Conservation (phyloP, 352 stramenopile species). For the Globisporangium lucens region DNA sequence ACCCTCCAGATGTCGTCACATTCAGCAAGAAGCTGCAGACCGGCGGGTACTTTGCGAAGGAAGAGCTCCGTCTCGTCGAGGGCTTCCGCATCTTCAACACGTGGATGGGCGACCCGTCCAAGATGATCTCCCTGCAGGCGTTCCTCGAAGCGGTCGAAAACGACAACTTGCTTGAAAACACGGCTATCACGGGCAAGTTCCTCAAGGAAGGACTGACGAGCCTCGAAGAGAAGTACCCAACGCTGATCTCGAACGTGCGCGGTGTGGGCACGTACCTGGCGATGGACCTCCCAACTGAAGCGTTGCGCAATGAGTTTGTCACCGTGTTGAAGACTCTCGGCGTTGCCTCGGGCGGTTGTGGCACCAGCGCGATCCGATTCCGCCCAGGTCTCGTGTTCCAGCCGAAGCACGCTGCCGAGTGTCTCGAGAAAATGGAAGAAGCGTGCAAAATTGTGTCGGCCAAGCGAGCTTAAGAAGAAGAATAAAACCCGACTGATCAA, state of each 20-base stretch:
- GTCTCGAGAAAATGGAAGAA: slow-evolving; percentile 65
- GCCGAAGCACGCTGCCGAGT: slow-evolving; percentile 69
- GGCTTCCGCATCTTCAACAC: slow-evolving; percentile 87
- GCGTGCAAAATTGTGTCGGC: slow-evolving; percentile 35
- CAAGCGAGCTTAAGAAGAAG: slow-evolving; percentile 8
- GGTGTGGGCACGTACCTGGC: slow-evolving; percentile 79
- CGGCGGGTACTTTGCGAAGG: slow-evolving; percentile 78
- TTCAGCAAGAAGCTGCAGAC: slow-evolving; percentile 88
- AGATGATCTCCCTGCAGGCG: slow-evolving; percentile 79
- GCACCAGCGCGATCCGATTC: slow-evolving; percentile 67
- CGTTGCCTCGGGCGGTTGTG: slow-evolving; percentile 64
- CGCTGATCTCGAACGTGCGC: slow-evolving; percentile 67
- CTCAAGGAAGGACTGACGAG: slow-evolving; percentile 50
- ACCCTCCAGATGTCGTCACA: slow-evolving; percentile 77
- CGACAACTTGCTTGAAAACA: slow-evolving; percentile 68
- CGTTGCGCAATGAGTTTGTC: slow-evolving; percentile 64
- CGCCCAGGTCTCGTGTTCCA: slow-evolving; percentile 77
- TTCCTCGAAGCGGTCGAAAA: slow-evolving; percentile 64
- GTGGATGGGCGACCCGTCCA: slow-evolving; percentile 85
- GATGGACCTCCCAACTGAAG: slow-evolving; percentile 66
- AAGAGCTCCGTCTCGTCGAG: slow-evolving; percentile 63
- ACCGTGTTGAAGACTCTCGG: slow-evolving; percentile 53
- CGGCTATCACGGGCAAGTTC: slow-evolving; percentile 65
- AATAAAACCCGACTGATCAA: not conserved
- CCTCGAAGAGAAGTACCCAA: slow-evolving; percentile 46